Evolutionary conservation across 345 rosid species (phyloP).

Genomic region (Populus ilicifolia): DNA sequence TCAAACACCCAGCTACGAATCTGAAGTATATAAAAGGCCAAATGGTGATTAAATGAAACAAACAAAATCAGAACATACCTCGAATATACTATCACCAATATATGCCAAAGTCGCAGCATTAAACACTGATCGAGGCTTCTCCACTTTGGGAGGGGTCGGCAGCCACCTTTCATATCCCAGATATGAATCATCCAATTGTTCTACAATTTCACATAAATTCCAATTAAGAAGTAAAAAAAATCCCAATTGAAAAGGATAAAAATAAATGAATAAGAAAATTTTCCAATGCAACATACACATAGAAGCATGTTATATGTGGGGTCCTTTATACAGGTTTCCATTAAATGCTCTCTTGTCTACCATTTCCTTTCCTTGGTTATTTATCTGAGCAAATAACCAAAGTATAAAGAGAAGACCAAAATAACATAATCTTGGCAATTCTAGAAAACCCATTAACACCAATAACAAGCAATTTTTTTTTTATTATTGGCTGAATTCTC

Average conservation of each 20-base stretch:
- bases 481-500: not conserved
- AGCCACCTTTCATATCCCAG: slow-evolving; percentile 61
- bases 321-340: not conserved
- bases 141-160: slow-evolving; percentile 58
- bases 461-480: not conserved
- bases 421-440: not conserved
- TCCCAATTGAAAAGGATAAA: not conserved
- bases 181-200: slow-evolving; percentile 36
- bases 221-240: not conserved
- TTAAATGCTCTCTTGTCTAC: not conserved
- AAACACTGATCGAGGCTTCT: slow-evolving; percentile 56
- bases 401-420: not conserved
- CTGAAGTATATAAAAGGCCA: not conserved
- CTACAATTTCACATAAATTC: slow-evolving; percentile 19
- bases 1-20: no score
- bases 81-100: slow-evolving; percentile 71
- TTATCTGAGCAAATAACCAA: not conserved
- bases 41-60: not conserved
- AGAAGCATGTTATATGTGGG: not conserved
- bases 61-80: slow-evolving; percentile 39
- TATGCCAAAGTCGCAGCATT: slow-evolving; percentile 44
- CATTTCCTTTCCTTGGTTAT: not conserved
- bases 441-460: not conserved
- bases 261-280: not conserved
- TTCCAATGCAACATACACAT: not conserved